Evolutionary conservation across 192 early-diverging fungal species (phyloP).

Genomic region (Rhizophagus sp.): DNA sequence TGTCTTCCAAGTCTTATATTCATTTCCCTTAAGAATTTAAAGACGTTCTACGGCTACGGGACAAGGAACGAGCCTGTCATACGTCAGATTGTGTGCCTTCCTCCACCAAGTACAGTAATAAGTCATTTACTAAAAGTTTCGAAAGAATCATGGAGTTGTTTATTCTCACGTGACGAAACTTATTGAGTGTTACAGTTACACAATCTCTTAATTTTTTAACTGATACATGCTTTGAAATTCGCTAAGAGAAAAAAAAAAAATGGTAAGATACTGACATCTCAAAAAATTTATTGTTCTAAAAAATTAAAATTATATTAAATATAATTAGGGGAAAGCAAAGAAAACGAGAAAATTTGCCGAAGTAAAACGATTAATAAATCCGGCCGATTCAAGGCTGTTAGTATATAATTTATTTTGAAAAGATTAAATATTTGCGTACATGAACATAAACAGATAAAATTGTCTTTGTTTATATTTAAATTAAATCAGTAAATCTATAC

Average conservation of each 20-base stretch:
- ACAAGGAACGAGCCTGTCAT: too few species aligned
- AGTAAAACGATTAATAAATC: slow-evolving; percentile 90
- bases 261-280: background rate
- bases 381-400: slow-evolving; percentile 89
- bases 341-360: slow-evolving; percentile 92
- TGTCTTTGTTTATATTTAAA: background rate
- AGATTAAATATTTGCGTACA: slow-evolving; percentile 23
- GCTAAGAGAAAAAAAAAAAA: background rate
- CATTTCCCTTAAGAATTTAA: too few species aligned
- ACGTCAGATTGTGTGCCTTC: too few species aligned
- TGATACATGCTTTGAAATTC: too few species aligned
- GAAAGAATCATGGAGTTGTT: too few species aligned
- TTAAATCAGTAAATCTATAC: slow-evolving; percentile 43
- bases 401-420: slow-evolving; percentile 34
- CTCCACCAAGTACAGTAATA: too few species aligned
- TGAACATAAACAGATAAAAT: background rate
- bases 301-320: background rate
- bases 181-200: too few species aligned
- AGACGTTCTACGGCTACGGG: too few species aligned
- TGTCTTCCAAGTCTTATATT: too few species aligned
- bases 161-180: too few species aligned
- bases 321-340: slow-evolving; percentile 79
- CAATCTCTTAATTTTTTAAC: too few species aligned
- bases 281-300: background rate
- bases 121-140: too few species aligned